Evolutionary conservation across 345 rosid species (phyloP), one percentile per base, ranked within the genome.

Genomic region (Eutrema japonicum): DNA sequence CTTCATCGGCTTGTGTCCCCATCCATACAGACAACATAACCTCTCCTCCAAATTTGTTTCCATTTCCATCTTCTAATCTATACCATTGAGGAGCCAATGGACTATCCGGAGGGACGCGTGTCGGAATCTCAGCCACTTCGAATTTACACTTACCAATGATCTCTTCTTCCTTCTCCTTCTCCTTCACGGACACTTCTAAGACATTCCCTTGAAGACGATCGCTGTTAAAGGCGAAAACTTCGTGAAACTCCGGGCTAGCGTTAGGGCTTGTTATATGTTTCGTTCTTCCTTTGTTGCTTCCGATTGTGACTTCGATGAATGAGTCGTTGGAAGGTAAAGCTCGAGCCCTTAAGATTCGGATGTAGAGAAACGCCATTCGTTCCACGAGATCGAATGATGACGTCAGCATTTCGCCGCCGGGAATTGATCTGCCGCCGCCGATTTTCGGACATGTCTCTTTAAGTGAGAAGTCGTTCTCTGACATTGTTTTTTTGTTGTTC

Each of bases 321-420:
- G 84, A 73, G 61, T 66, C 67, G 16, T 72, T 53, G 10, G 48
- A 16, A 9, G 83, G 82, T 49, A 82, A 75, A 56, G 45, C 73
- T 73, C 73, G 78, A 16, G 80, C 86, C 62, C 50, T 70, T 22
- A 77, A 71, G 56, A 86, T 64, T 41, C 82, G 60, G 1, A 82
- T 72, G 66, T 81, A 84, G 62, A 82, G 75, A 41, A 79, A 84
- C 16, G 80, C 45, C 66, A 71, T 74, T 10, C 82, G 78, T 36
- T 86, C 85, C 3, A 86, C 90, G 5, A 86, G 84, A 70, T 85
- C 87, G 52, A 79, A 82, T 0, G 83, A 73, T n/a, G 83, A 62
- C 2, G 86, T 68, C 45, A 81, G 83, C 77, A 64, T 79, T 52
- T 81, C 81, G 35, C 72, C 80, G 29, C 72, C 77, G 52, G 76